Base-by-base conservation (phyloP, 2,329 filamentous ascomycete species). In the Orbilia oligospora region DNA sequence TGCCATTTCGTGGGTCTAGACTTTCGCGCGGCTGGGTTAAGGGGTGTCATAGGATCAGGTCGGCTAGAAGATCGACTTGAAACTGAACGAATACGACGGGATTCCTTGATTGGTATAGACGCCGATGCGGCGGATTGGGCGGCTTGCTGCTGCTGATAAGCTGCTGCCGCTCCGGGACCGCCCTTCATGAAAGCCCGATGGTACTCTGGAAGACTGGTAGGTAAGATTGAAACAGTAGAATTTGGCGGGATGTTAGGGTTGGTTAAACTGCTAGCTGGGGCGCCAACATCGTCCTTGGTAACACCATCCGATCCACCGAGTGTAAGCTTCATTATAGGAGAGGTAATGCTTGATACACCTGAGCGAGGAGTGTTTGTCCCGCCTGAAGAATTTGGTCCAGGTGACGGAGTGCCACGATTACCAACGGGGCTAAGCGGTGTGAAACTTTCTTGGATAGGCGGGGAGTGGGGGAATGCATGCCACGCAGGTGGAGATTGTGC, bases 101-200 rank as follows among this genome's bases (percentile, higher is more conserved):
- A 78, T 53, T 78, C 75, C 49, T 78, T 78, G 41, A 78, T 68
- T 9, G 71, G 66, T 16, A 76, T 64, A 81, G 82, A 46, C 81
- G 82, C 53, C 82, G 82, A 55, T 85, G 38, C 84, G 85, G 80
- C 81, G 83, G 80, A 1, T 87, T 85, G 33, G 85, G 81, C 81
- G 83, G 81, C 1, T 87, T 85, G 33, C 87, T 86, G 1, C 84
- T 84, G 30, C 84, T 87, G 80, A 84, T 56, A 72, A 6, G 63
- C 68, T 22, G 68, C 75, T 33, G 75, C 75, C 5, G 75, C 75
- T 27, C 71, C 69, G 4, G 81, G 81, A 10, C 87, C 87, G 70
- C 91, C 90, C 83, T 94, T 91, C 89, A 98, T 95, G 81, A 92
- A 96, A 67, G 96, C 94, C 80, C 91, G 91, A 84, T 99, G 96